A percentile compares a stretch with the other conserved stretches of the same genome.
Conservation (phyloP, 495 filamentous ascomycete genomes). For the Hypoxylon lienhwacheense region DNA sequence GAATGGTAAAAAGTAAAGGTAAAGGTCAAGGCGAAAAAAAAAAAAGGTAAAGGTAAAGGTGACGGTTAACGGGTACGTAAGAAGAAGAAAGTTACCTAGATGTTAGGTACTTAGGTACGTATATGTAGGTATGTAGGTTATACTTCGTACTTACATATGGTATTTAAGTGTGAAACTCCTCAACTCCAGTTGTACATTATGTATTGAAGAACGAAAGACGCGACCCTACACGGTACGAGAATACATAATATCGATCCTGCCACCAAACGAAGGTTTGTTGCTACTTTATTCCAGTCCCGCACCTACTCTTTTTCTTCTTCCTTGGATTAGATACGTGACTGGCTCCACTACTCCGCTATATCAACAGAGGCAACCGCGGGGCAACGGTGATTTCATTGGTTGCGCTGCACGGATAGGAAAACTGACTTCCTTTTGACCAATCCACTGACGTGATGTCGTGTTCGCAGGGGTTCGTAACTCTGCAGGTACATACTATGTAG, state of each 20-base stretch:
- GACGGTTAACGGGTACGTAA: neutral
- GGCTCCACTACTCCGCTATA: constrained; percentile 31
- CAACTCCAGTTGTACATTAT: no score
- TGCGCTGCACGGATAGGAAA: constrained; percentile 6
- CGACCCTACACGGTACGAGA: constrained; percentile 29
- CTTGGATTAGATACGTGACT: constrained; percentile 20
- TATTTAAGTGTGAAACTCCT: no score
- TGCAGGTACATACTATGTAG: no score
- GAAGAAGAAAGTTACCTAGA: neutral
- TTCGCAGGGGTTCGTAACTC: constrained; percentile 11
- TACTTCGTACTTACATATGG: neutral
- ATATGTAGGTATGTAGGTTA: neutral
- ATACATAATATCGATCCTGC: constrained; percentile 16
- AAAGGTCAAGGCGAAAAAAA: neutral
- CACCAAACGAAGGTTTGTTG: constrained; percentile 12
- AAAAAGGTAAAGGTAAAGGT: neutral
- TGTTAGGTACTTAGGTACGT: neutral
- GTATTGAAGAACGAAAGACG: constrained; percentile 19
- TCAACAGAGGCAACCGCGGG: constrained; percentile 54
- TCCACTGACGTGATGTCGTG: constrained; percentile 39
- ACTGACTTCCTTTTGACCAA: constrained; percentile 24
- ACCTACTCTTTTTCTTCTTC: constrained; percentile 29
- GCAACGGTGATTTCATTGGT: constrained; percentile 52
- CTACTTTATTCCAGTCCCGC: constrained; percentile 18
- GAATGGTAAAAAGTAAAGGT: constrained; percentile 2